Evolutionary conservation across 306 rosid species (phyloP).

Genomic region (Cicer bijugum): DNA sequence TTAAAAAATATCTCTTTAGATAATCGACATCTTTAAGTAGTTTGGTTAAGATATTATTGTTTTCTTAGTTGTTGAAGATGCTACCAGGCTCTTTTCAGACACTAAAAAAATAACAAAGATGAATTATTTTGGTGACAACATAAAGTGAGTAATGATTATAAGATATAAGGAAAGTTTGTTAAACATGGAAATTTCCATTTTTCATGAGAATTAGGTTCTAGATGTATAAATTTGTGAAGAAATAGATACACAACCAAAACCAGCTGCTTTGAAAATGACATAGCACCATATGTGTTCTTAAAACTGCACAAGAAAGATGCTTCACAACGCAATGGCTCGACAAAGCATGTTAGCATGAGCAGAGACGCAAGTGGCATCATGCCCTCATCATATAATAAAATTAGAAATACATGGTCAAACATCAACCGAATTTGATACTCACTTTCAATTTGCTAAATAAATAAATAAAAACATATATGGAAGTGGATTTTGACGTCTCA

Average conservation of each 20-base stretch:
- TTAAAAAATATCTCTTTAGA: too few species aligned
- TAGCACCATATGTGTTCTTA: slow-evolving; percentile 14
- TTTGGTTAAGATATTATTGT: too few species aligned
- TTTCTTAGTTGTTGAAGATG: too few species aligned
- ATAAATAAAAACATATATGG: background rate
- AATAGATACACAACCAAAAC: background rate
- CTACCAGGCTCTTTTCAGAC: too few species aligned
- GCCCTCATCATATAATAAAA: background rate
- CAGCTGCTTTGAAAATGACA: slow-evolving; percentile 40
- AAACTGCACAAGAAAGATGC: background rate
- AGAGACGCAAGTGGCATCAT: slow-evolving; percentile 13
- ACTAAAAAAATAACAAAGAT: too few species aligned
- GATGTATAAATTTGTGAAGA: background rate
- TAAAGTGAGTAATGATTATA: background rate
- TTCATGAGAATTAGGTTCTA: background rate
- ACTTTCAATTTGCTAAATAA: slow-evolving; percentile 31
- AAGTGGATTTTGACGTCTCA: slow-evolving; percentile 9
- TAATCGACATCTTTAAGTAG: too few species aligned
- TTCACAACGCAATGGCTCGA: background rate
- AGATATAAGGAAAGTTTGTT: background rate
- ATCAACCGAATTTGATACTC: slow-evolving; percentile 23
- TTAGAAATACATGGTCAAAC: slow-evolving; percentile 1
- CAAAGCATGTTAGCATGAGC: slow-evolving; percentile 4
- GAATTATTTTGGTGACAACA: background rate
- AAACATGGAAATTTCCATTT: background rate